Percentiles rank a stretch among this genome's conserved stretches.
phyloP scores from a whole-genome alignment of 352 stramenopile genomes.

The Phytophthora meadii region DNA sequence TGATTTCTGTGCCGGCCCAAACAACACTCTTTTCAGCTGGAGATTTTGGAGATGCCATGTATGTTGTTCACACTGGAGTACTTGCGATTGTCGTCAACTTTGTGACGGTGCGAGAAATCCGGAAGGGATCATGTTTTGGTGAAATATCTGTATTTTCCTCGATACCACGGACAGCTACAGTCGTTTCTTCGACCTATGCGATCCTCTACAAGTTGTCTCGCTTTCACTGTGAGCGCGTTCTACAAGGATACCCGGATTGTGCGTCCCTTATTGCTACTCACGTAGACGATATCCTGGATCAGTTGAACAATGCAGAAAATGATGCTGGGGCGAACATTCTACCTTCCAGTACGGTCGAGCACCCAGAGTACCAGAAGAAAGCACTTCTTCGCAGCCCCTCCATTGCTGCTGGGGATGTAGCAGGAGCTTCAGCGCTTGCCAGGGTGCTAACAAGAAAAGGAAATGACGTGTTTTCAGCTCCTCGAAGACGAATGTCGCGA shows the following conservation, averaged over 20 bases:
- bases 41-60: constrained; percentile 77
- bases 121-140: constrained; percentile 70
- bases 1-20: constrained; percentile 61
- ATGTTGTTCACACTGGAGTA: constrained; percentile 68
- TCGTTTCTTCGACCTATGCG: constrained; percentile 64
- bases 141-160: constrained; percentile 78
- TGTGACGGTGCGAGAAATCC: constrained; percentile 67
- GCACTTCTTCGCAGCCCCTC: too few species aligned
- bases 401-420: too few species aligned
- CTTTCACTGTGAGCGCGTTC: constrained; percentile 66
- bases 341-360: too few species aligned
- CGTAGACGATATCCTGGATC: constrained; percentile 57
- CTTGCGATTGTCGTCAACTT: constrained; percentile 66
- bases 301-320: constrained; percentile 30
- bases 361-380: too few species aligned
- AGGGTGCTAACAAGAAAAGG: too few species aligned
- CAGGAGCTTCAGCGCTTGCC: too few species aligned
- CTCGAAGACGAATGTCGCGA: too few species aligned
- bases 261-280: constrained; percentile 38
- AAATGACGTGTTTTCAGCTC: too few species aligned
- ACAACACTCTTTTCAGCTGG: constrained; percentile 62
- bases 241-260: constrained; percentile 67
- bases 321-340: constrained; percentile 23
- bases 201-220: constrained; percentile 69
- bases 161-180: constrained; percentile 57